A percentile compares a stretch with the other conserved stretches of the same genome.
These are phyloP conservation scores for Rugonectria rugulosa DNA, from an alignment of 2,329 filamentous ascomycete genomes.

Conservation along the genomic window DNA sequence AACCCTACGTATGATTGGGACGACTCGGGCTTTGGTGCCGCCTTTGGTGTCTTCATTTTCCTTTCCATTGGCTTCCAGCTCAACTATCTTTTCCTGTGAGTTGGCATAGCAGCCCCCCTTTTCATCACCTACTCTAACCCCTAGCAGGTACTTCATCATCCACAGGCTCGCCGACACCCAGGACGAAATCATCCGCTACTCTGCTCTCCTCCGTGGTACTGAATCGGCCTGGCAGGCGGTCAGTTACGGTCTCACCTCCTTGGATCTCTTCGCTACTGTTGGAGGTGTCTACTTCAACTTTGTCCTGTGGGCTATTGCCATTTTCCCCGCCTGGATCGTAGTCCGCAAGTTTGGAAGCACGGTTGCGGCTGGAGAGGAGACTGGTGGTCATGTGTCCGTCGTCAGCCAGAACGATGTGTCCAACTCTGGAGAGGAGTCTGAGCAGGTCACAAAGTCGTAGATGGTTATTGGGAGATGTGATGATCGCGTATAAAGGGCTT, in stretches of 20 bases:
- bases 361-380: slow-evolving; percentile 5
- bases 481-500: background rate
- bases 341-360: slow-evolving; percentile 52
- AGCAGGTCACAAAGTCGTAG: slow-evolving; percentile 25
- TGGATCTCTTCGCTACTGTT: slow-evolving; percentile 68
- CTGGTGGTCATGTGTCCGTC: slow-evolving; percentile 2
- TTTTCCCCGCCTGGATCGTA: slow-evolving; percentile 73
- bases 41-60: slow-evolving; percentile 73
- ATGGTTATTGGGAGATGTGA: background rate
- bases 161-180: slow-evolving; percentile 68
- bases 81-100: slow-evolving; percentile 75
- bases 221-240: slow-evolving; percentile 78
- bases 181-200: slow-evolving; percentile 71
- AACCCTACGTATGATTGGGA: slow-evolving; percentile 72
- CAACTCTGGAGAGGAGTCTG: slow-evolving; percentile 32
- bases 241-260: slow-evolving; percentile 71
- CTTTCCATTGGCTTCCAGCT: slow-evolving; percentile 73
- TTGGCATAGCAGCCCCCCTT: background rate
- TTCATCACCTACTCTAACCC: background rate
- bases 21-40: slow-evolving; percentile 68
- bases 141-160: slow-evolving; percentile 70
- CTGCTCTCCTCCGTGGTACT: slow-evolving; percentile 72
- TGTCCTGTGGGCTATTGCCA: slow-evolving; percentile 68
- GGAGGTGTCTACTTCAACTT: slow-evolving; percentile 77
- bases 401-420: slow-evolving; percentile 26